Evolutionary conservation across 1,284 basidiomycete genomes (phyloP).

Genomic region (Stereum hirsutum): DNA sequence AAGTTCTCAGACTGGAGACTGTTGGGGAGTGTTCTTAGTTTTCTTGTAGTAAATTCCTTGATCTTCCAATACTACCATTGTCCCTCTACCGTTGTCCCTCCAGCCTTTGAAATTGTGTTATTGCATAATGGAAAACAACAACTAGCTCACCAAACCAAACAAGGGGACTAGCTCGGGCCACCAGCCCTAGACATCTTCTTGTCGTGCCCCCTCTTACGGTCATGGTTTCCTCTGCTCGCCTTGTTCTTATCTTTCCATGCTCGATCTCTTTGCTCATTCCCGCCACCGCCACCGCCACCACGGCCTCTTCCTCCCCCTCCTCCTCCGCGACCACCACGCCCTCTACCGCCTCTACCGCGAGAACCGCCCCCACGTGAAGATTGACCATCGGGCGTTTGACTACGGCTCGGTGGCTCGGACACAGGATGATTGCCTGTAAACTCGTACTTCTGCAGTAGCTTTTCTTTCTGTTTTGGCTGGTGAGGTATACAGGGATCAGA

Average conservation of each 20-base stretch:
- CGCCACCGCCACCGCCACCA: constrained; percentile 23
- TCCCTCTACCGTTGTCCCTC: too few relatives aligned
- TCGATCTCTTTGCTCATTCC: constrained; percentile 34
- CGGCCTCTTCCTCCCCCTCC: constrained; percentile 22
- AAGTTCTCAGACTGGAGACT: too few relatives aligned
- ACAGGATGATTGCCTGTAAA: constrained; percentile 52
- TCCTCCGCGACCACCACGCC: constrained; percentile 24
- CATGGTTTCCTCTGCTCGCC: constrained; percentile 49
- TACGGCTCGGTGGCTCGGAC: constrained; percentile 6
- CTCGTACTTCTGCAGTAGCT: constrained; percentile 62
- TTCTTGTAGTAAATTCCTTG: too few relatives aligned
- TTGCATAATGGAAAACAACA: too few relatives aligned
- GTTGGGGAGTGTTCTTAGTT: too few relatives aligned
- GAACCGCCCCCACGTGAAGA: constrained; percentile 14
- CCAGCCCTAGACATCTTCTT: constrained; percentile 63
- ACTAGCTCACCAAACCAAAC: too few relatives aligned
- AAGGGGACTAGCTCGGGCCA: constrained; percentile 19
- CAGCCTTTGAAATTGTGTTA: too few relatives aligned
- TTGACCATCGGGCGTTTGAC: constrained; percentile 10
- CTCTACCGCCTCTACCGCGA: constrained; percentile 21
- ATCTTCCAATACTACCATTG: too few relatives aligned
- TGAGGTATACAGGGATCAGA: constrained; percentile 1
- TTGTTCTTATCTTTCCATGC: constrained; percentile 68
- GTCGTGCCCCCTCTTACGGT: constrained; percentile 62
- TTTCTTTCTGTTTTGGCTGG: constrained; percentile 63